Conservation (phyloP, 306 rosid species). For the Rosa chinensis region DNA sequence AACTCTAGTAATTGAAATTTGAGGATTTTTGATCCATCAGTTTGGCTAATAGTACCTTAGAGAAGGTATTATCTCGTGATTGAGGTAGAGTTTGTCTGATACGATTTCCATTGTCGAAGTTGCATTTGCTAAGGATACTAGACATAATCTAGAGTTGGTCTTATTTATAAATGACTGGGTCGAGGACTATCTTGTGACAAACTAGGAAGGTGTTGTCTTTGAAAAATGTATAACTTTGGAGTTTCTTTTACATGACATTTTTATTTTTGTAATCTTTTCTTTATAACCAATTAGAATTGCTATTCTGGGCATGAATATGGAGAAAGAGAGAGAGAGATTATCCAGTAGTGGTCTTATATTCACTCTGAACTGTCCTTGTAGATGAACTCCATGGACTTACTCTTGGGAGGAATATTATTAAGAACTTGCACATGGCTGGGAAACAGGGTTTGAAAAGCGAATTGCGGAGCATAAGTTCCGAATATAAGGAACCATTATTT, state of each 20-base stretch:
- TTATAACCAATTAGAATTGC: not conserved
- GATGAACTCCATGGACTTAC: constrained; percentile 92
- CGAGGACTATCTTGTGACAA: not conserved
- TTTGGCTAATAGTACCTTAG: not conserved
- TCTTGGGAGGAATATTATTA: constrained; percentile 81
- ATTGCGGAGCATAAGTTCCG: constrained; percentile 38
- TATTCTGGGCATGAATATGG: not conserved
- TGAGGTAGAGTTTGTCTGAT: not conserved
- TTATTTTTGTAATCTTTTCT: not conserved
- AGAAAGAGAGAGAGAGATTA: not conserved
- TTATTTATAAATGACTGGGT: too few species aligned
- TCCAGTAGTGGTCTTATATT: constrained; percentile 5
- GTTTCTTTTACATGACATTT: not conserved
- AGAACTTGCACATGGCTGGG: constrained; percentile 95
- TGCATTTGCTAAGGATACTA: not conserved
- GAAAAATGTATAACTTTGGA: not conserved
- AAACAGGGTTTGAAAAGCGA: constrained; percentile 44
- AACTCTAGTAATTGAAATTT: not conserved
- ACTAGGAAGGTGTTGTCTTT: not conserved
- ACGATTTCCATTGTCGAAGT: too few species aligned
- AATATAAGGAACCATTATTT: constrained; percentile 66
- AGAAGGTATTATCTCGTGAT: not conserved
- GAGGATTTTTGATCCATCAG: not conserved
- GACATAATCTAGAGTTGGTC: not conserved
- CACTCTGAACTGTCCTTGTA: constrained; percentile 36